These are phyloP conservation scores for Exophiala sideris DNA, from an alignment of 2,329 filamentous ascomycete species.

Conservation along the genomic window DNA sequence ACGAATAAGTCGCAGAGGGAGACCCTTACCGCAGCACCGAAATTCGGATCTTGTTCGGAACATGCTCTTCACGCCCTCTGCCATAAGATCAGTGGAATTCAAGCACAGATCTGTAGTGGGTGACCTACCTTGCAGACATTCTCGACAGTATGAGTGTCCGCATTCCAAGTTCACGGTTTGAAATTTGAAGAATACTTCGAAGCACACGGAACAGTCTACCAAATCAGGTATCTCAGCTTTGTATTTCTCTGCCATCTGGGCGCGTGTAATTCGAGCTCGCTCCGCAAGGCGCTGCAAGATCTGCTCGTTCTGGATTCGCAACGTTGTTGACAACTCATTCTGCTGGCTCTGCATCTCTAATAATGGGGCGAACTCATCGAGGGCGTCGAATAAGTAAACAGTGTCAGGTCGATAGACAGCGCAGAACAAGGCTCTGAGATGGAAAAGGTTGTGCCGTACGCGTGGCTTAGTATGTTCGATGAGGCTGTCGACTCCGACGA, in stretches of 20 bases:
- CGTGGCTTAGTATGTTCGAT: conserved; percentile 1
- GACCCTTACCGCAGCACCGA: conserved; percentile 8
- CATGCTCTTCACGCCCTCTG: conserved; percentile 1
- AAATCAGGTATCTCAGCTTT: neutral
- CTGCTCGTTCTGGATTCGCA: neutral
- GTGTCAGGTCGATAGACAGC: conserved; percentile 2
- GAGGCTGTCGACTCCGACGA: conserved; percentile 9
- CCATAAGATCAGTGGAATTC: neutral
- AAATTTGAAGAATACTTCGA: conserved; percentile 11
- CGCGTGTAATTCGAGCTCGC: neutral
- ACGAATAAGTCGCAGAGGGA: neutral
- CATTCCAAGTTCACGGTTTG: conserved; percentile 6
- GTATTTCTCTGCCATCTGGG: neutral
- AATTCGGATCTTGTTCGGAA: neutral
- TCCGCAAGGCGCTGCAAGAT: neutral
- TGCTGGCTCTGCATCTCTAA: neutral
- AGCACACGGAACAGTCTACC: conserved; percentile 5
- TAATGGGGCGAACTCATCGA: conserved; percentile 7
- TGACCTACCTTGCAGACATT: conserved; percentile 1
- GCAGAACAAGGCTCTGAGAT: conserved; percentile 5
- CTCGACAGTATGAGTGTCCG: conserved; percentile 6
- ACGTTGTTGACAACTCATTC: neutral
- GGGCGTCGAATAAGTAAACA: conserved; percentile 8
- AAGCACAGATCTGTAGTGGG: neutral
- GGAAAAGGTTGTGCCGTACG: conserved; percentile 1